phyloP scores from a whole-genome alignment of 345 rosid species.

The Murraya paniculata region DNA sequence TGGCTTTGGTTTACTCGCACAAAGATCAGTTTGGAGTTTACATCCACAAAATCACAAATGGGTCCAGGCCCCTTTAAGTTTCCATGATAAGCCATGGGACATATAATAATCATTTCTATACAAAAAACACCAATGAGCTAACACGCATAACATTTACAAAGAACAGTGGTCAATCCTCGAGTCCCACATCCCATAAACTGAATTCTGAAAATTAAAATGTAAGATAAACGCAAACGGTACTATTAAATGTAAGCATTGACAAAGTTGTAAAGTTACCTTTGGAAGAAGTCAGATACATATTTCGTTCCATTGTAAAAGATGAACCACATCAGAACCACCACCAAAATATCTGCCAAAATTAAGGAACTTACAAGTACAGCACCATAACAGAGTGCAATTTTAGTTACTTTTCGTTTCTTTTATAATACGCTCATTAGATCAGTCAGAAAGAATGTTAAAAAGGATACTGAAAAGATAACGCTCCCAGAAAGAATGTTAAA shows the following conservation, averaged over 20 bases:
- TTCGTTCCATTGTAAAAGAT: too few species aligned
- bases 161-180: neutral
- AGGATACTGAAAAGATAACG: constrained; percentile 98
- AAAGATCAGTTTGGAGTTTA: neutral
- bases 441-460: constrained; percentile 4
- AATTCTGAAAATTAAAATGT: neutral
- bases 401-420: neutral
- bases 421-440: neutral
- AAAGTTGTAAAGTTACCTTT: too few species aligned
- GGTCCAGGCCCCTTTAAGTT: neutral
- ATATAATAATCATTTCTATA: neutral
- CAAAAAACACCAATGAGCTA: neutral
- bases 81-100: neutral
- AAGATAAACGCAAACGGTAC: neutral
- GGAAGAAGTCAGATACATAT: too few species aligned
- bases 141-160: neutral
- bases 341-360: constrained; percentile 65
- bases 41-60: neutral
- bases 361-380: constrained; percentile 34
- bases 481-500: constrained; percentile 51
- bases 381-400: neutral
- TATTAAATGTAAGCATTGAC: constrained; percentile 8
- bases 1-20: neutral
- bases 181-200: neutral
- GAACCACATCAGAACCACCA: constrained; percentile 24